Evolutionary conservation across 148 eudicot species (phyloP).

Genomic region (Heliamphora exappendiculata): DNA sequence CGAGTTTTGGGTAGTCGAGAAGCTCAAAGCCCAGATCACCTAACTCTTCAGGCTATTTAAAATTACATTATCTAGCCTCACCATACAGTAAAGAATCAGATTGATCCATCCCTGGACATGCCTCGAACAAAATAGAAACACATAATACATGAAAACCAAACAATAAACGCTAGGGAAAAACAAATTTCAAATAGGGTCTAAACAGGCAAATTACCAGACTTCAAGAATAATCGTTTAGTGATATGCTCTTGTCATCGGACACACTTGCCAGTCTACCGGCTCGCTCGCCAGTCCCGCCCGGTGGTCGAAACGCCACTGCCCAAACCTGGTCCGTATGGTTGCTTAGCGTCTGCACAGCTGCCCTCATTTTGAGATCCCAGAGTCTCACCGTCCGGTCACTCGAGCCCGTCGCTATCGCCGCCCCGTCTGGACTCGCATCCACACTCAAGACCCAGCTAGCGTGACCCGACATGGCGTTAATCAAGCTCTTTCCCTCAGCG

Average conservation of each 20-base stretch:
- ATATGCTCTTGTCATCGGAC: conserved; percentile 83
- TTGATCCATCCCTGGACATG: too few species aligned
- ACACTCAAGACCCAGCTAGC: conserved; percentile 86
- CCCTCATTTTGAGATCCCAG: conserved; percentile 89
- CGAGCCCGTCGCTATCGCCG: conserved; percentile 80
- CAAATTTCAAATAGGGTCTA: neutral
- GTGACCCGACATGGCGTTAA: conserved; percentile 80
- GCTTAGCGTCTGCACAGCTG: conserved; percentile 72
- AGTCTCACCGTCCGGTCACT: conserved; percentile 81
- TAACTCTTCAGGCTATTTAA: neutral
- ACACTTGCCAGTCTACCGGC: conserved; percentile 80
- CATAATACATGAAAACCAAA: neutral
- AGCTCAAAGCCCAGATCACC: neutral
- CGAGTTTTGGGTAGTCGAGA: neutral
- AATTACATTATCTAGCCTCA: too few species aligned
- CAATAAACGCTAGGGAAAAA: neutral
- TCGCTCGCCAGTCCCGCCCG: conserved; percentile 44
- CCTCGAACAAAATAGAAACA: neutral
- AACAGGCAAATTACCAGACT: neutral
- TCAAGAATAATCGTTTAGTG: conserved; percentile 70
- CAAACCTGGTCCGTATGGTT: conserved; percentile 87
- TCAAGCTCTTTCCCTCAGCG: conserved; percentile 68
- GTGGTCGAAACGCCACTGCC: conserved; percentile 84
- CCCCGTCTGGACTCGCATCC: conserved; percentile 81
- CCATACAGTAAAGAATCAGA: too few species aligned